Evolutionary conservation across 1,139 yeast genomes (phyloP), one percentile per base, ranked within the genome.

Genomic region (Yamadazyma kanchanaburiensis): DNA sequence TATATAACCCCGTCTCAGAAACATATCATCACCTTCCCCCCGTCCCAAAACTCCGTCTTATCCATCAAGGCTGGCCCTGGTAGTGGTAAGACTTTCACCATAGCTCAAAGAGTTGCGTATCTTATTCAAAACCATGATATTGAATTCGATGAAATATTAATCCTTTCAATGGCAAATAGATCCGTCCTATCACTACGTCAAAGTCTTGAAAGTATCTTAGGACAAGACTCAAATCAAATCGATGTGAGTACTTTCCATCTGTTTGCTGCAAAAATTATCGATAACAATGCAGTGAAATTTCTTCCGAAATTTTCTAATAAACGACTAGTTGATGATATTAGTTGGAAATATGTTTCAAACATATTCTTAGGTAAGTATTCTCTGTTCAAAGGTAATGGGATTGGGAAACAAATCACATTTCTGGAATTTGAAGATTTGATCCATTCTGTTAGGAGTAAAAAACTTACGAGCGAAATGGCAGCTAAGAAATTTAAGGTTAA

Each of bases 61-160:
- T 62, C 73, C 14, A 61, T 81, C 2, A 60, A 66, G 12, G 83
- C 88, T 0, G 88, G 89, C 0, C 88, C 89, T 1, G 89, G 89
- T 3, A 73, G 84, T 14, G 94, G 94, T 1, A 84, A 84, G 45
- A 82, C 94, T 0, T 60, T 62, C 24, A 79, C 88, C 0, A 44
- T 84, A 18, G 72, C 76, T 2, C 58, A 67, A 24, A 62, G 86
- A 36, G 63, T 81, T 0, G 73, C 72, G 2, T 58, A 69, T 37
- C 44, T 80, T 38, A 48, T 82, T 1, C 41, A 49, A 4, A 37
- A 56, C 5, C 57, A 59, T 4, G 55, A 54, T 2, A 49, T 74
- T 0, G 38, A 49, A 2, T 86, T 89, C 0, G 53, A 60, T 6
- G 75, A 77, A 30, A 70, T 84, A 3, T 50, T 82, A 22, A 78